A percentile compares a stretch with the other conserved stretches of the same genome.
Conservation (phyloP, 345 rosid species). For the Cochlearia excelsa region DNA sequence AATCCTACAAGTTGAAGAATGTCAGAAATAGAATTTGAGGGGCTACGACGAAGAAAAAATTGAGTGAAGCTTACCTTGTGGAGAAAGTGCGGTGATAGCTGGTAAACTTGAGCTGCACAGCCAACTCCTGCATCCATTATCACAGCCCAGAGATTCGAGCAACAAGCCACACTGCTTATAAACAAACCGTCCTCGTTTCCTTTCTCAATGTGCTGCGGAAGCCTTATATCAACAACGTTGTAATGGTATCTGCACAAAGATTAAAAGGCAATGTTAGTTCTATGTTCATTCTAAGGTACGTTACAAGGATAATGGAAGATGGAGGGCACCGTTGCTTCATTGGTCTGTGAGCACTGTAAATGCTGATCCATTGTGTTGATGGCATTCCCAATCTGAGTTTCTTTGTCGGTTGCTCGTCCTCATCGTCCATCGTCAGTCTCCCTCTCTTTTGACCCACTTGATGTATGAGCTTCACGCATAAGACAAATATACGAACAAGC, state of each 20-base stretch:
- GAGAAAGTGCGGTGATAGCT: constrained; percentile 74
- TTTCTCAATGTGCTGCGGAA: constrained; percentile 75
- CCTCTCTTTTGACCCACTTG: constrained; percentile 99
- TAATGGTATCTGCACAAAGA: constrained; percentile 73
- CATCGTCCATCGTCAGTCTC: constrained; percentile 76
- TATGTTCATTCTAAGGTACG: neutral
- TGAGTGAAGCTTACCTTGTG: constrained; percentile 61
- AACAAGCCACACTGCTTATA: constrained; percentile 90
- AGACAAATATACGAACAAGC: constrained; percentile 17
- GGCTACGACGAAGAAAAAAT: neutral
- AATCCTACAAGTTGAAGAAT: constrained; percentile 52
- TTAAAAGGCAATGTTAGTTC: constrained; percentile 22
- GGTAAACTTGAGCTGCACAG: constrained; percentile 72
- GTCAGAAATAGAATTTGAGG: constrained; percentile 11
- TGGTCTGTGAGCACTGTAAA: constrained; percentile 91
- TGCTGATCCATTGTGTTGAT: constrained; percentile 95
- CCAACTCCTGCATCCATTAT: constrained; percentile 99
- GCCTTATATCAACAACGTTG: constrained; percentile 78
- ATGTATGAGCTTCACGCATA: constrained; percentile 65
- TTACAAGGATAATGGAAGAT: constrained; percentile 13
- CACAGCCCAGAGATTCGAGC: constrained; percentile 89
- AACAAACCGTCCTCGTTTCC: constrained; percentile 88
- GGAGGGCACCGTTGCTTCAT: constrained; percentile 80
- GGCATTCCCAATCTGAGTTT: constrained; percentile 98
- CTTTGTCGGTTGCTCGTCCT: constrained; percentile 92